Evolutionary conservation across 495 filamentous ascomycete species (phyloP), one percentile per base, ranked within the genome.

Genomic region (Rostrohypoxylon terebratum): DNA sequence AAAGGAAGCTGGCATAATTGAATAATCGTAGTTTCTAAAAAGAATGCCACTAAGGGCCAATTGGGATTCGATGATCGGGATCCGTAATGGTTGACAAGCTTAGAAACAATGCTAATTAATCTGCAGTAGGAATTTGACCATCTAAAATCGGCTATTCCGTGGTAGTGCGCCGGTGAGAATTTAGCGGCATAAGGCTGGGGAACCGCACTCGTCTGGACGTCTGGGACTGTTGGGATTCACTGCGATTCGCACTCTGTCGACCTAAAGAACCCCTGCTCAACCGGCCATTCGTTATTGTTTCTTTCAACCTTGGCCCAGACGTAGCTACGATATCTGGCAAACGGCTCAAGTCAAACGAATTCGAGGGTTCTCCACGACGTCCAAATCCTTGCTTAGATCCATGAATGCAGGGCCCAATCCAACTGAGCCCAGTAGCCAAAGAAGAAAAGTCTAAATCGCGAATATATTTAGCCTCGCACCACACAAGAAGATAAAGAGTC

Each of bases 111-210:
- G 57, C 42, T 34, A 58, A 31, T 25, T 34, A 58, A 31, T 25
- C 28, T 21, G 13, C 14, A 55, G 57, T 38, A 50, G 44, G 47
- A 55, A 54, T 28, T 25, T 8, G 48, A 38, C 18, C 47, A 50
- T 48, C 6, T 45, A 38, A 57, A 16, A 59, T 69, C 71, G 66
- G 71, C 28, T 48, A 69, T 66, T 42, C 71, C 66, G 71, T 58
- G 42, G 62, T 62, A 64, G 47, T 50, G 36, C 40, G 48, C 53
- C 28, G 21, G 62, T 74, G 4, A 74, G 62, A 62, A 62, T 66
- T 74, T 74, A 69, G 71, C 40, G 57, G 33, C 42, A 20, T 69
- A 69, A 66, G 61, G 71, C 62, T 74, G 61, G 44, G 34, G 55
- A 61, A 50, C 47, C 44, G 21, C 48, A 47, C 31, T 42, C 33